phyloP scores from a whole-genome alignment of 2,329 filamentous ascomycete genomes.

The Penicillium sp. region DNA sequence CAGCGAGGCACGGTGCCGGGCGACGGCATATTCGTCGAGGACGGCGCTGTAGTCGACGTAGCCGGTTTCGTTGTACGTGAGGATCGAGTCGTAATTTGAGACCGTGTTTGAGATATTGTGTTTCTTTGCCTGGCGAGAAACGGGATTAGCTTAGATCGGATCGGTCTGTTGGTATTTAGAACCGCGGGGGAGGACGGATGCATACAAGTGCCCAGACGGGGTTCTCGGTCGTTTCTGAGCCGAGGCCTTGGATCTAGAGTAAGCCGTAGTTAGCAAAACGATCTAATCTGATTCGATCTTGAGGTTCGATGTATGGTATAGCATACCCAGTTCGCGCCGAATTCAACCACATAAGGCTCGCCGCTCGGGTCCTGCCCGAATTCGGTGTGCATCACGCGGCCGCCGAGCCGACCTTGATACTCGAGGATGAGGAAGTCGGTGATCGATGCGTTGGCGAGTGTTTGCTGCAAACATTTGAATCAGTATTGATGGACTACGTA shows the following conservation, averaged over 20 bases:
- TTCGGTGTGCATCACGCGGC: slow-evolving; percentile 61
- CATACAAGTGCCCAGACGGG: slow-evolving; percentile 61
- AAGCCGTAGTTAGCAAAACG: not conserved
- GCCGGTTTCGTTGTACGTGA: slow-evolving; percentile 66
- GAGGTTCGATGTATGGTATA: not conserved
- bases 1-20: slow-evolving; percentile 52
- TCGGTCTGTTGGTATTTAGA: not conserved
- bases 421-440: slow-evolving; percentile 70
- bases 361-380: slow-evolving; percentile 61
- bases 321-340: slow-evolving; percentile 69
- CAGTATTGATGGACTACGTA: not conserved
- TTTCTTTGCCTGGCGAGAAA: slow-evolving; percentile 54
- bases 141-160: too few relatives aligned
- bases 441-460: slow-evolving; percentile 64
- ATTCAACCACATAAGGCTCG: slow-evolving; percentile 62
- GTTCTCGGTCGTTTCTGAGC: slow-evolving; percentile 43
- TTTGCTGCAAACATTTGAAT: slow-evolving; percentile 50
- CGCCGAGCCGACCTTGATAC: slow-evolving; percentile 66
- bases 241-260: slow-evolving; percentile 49
- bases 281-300: not conserved
- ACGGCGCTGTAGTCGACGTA: slow-evolving; percentile 56
- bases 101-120: slow-evolving; percentile 60
- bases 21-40: slow-evolving; percentile 56
- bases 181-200: not conserved
- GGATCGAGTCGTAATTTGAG: slow-evolving; percentile 63